Evolutionary conservation across 176 grass and related monocot species (phyloP).

Genomic region (Juncus effusus): DNA sequence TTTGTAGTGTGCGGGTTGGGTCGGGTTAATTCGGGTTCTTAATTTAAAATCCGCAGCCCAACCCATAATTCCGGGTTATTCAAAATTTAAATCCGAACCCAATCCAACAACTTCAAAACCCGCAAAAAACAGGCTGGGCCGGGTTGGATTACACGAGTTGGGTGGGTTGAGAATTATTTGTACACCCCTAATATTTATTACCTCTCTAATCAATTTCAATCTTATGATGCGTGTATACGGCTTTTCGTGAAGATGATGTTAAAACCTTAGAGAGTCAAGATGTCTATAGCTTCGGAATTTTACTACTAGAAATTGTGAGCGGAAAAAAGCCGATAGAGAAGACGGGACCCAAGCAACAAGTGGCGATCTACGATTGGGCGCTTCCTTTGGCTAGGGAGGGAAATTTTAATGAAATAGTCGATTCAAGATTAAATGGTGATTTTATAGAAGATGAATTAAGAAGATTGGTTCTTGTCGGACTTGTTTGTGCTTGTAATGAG

Average conservation of each 20-base stretch:
- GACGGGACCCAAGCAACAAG: not conserved
- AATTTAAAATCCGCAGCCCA: too few relatives aligned
- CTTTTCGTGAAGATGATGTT: not conserved
- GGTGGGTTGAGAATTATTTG: too few relatives aligned
- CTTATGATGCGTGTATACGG: too few relatives aligned
- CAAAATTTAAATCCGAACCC: too few relatives aligned
- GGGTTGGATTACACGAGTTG: too few relatives aligned
- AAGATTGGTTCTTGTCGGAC: constrained; percentile 31
- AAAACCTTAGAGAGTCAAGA: constrained; percentile 27
- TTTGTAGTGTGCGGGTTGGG: too few relatives aligned
- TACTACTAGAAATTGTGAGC: constrained; percentile 30
- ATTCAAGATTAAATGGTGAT: constrained; percentile 23
- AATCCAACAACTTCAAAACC: too few relatives aligned
- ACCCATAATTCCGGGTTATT: too few relatives aligned
- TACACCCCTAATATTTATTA: too few relatives aligned
- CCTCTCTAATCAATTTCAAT: too few relatives aligned
- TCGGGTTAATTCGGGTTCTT: too few relatives aligned
- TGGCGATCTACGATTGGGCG: constrained; percentile 27
- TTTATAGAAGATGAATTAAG: constrained; percentile 29
- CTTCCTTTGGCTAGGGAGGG: constrained; percentile 22
- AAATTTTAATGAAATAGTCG: constrained; percentile 21
- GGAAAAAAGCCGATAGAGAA: constrained; percentile 30
- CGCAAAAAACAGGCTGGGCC: too few relatives aligned
- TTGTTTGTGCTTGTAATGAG: constrained; percentile 24
- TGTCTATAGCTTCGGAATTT: constrained; percentile 29